Base-by-base conservation (phyloP, 2,329 filamentous ascomycete species). In the Fusarium sp. region DNA sequence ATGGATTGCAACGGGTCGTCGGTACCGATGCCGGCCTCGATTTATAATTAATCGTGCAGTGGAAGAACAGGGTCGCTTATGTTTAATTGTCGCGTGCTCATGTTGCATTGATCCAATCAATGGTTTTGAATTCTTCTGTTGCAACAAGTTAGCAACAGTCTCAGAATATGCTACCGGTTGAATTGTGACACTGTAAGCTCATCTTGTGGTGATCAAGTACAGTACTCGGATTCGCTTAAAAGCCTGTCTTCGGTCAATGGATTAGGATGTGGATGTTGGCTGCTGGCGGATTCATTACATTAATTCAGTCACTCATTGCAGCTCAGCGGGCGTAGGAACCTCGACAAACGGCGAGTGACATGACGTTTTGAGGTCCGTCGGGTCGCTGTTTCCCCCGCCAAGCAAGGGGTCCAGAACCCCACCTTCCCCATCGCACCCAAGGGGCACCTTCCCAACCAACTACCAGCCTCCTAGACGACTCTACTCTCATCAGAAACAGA, bases 291-390 rank as follows among this genome's bases (percentile, higher is more conserved):
- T 53, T 53, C 24, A 53, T 25, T 20, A 52, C 24, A 52, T 25
- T 20, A 53, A 53, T 43, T 43, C 49, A n/a, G 18, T 27, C 34
- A 43, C 34, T 43, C 34, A 29, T 38, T 74, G 72, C 72, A 74
- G 69, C 58, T 67, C 59, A 74, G 72, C 72, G 72, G 72, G 72
- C 72, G 72, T 73, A 65, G 54, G 24, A 53, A 43, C 34, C 18
- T 29, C 18, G 16, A 41, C 22, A 38, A 40, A 46, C 58, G 54
- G 55, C 58, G 58, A 72, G 53, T 65, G 59, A 65, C 67, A 70
- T 65, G 63, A 66, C 63, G 59, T 62, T 69, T 43, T 60, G 24
- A 29, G 29, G 22, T 22, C 46, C 13, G 49, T 41, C 32, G 32
- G 49, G 32, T 52, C 32, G 16, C 32, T 53, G 49, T 40, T 60